Conservation (phyloP, 2,329 filamentous ascomycete genomes). For the Thelonectria discophora region DNA sequence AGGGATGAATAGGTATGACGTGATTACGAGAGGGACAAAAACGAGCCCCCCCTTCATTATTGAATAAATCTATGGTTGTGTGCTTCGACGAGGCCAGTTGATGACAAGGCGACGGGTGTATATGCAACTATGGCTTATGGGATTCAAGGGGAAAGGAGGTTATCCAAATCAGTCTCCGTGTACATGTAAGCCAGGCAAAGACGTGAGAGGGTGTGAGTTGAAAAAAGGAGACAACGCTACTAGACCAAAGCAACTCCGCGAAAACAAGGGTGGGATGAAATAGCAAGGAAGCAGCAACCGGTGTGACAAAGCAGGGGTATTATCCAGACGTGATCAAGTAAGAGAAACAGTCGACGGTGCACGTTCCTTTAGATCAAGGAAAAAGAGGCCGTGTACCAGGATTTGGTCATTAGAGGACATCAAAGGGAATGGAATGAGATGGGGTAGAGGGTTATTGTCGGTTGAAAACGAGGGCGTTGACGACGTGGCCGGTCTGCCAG, state of each 20-base stretch:
- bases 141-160: background rate
- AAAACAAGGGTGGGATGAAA: slow-evolving; percentile 6
- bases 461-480: slow-evolving; percentile 78
- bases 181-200: background rate
- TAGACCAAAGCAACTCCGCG: slow-evolving; percentile 19
- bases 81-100: background rate
- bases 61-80: slow-evolving; percentile 18
- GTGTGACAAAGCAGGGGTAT: slow-evolving; percentile 38
- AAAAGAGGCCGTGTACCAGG: background rate
- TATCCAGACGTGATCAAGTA: slow-evolving; percentile 37
- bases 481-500: slow-evolving; percentile 77
- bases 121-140: slow-evolving; percentile 6
- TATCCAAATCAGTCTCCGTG: slow-evolving; percentile 22
- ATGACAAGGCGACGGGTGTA: background rate
- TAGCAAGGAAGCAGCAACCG: slow-evolving; percentile 15
- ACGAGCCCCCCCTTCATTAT: slow-evolving; percentile 9
- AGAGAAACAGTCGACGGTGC: slow-evolving; percentile 16
- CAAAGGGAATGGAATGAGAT: background rate
- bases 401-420: background rate
- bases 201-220: background rate
- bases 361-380: background rate
- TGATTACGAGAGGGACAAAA: background rate
- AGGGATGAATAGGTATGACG: slow-evolving; percentile 11
- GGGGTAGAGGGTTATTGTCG: slow-evolving; percentile 43
- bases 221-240: slow-evolving; percentile 25